Evolutionary conservation across 768 basidiomycete species (phyloP), one percentile per base, ranked within the genome.

Genomic region (Cystobasidium tubakii): DNA sequence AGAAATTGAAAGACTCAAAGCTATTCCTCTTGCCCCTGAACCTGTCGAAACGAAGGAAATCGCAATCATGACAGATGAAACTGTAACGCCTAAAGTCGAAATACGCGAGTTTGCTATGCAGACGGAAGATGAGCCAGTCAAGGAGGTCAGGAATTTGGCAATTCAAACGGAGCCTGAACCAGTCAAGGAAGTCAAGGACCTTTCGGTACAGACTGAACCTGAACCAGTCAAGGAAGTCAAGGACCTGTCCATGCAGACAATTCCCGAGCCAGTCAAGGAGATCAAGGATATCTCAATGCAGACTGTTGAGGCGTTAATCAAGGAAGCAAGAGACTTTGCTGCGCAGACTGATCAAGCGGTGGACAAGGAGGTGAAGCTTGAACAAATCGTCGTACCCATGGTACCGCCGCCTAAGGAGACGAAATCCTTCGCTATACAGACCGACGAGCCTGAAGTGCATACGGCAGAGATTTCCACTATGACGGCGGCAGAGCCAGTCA

Each of bases 121-220:
- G 66, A 53, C 66, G 12, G 66, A 44, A 9, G 44, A 78, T 71
- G 72, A 73, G 19, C 75, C 77, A 6, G 80, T 81, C 60, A 76
- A 78, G 12, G 74, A 74, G 0, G 76, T 78, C 66, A 79, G 80
- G 46, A 15, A 29, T 60, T 25, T 29, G 2, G 17, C 25, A 29
- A 84, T 75, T 86, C 89, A 82, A 80, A 89, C 73, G 89, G 36
- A 19, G 33, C 7, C 34, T 25, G 39, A 23, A 54, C 33, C 21
- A 39, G 31, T 57, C 23, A 31, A 43, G 21, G 42, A 43, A n/a
- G n/a, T 67, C 66, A 15, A 36, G 13, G 15, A 23, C 27, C 19
- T n/a, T 12, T 36, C 17, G 1, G 13, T 54, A 21, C 23, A 33
- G n/a, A 21, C 27, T 25, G n/a, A 1, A 15, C 46, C 46, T n/a